A percentile compares a stretch with the other conserved stretches of the same genome.
Evolutionary conservation across 1,284 basidiomycete species (phyloP).

Genomic region (Tilletia indica): DNA sequence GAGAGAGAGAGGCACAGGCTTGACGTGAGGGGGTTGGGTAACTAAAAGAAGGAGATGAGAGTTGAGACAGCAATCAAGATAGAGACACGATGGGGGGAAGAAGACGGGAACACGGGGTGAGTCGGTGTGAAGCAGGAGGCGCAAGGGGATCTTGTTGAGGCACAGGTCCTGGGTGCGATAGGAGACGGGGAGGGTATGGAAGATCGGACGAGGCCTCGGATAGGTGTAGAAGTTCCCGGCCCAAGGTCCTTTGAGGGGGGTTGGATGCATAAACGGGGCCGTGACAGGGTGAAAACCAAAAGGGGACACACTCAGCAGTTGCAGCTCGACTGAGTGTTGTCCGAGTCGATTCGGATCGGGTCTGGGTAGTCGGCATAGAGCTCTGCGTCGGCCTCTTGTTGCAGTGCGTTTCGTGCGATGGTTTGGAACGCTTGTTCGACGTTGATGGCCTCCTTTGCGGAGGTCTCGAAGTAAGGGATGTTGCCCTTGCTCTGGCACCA

Average conservation of each 20-base stretch:
- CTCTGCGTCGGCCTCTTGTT: slow-evolving; percentile 94
- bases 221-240: too few relatives aligned
- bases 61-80: neutral
- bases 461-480: slow-evolving; percentile 99
- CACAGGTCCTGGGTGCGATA: neutral
- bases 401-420: slow-evolving; percentile 95
- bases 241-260: too few relatives aligned
- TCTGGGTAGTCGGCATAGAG: slow-evolving; percentile 99
- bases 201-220: too few relatives aligned
- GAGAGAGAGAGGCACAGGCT: neutral
- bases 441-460: slow-evolving; percentile 99
- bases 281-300: too few relatives aligned
- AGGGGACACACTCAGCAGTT: slow-evolving; percentile 65
- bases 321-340: slow-evolving; percentile 87
- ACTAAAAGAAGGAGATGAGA: neutral
- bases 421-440: slow-evolving; percentile 99
- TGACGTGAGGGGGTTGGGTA: neutral
- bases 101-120: neutral
- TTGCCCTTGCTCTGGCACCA: slow-evolving; percentile 99
- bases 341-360: slow-evolving; percentile 93
- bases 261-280: too few relatives aligned
- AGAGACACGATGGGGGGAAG: neutral
- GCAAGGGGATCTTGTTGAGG: neutral
- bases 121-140: neutral
- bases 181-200: neutral